Base-by-base conservation (phyloP, 768 basidiomycete species). In the Amanita jacksonii region DNA sequence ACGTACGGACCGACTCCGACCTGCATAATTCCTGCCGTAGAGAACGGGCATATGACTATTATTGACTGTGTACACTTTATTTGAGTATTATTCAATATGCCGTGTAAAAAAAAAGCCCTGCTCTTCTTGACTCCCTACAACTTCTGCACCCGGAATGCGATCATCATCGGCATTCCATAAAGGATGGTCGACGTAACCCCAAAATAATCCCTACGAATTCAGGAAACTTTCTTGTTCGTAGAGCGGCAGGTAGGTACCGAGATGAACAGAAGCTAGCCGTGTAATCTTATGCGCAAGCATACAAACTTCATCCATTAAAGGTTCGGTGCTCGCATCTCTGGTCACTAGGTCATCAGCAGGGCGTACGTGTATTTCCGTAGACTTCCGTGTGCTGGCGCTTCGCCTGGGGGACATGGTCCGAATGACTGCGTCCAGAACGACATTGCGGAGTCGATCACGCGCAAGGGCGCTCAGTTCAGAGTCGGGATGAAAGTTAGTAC, bases 241-340 rank as follows among this genome's bases (percentile, higher is more conserved):
- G 45, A 88, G 58, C n/a, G 76, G 74, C 28, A 84, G 66, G 60
- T 85, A 89, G 41, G 85, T 79, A 50, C 78, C 74, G 41, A 86
- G 67, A 59, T 91, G 85, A 52, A 87, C 79, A 37, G 75, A 65
- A 2, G 80, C 79, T 42, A 92, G 70, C 47, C 81, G 77, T 34
- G 81, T 72, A 27, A 89, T 70, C 55, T 82, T 77, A 53, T 85
- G 79, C 22, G 75, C 76, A 38, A 92, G 72, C 13, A 73, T 67
- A 24, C 69, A 69, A 39, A 85, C 76, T 60, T 92, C 88, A 31
- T 78, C 75, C 44, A 70, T 61, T 41, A 91, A 68, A 25, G 81
- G 73, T 52, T 85, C 81, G 71, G 88, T 76, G 32, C 86, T 87
- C 42, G 72, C 72, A 28, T 40, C 40, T 36, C 31, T 46, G 13